A percentile compares a stretch with the other conserved stretches of the same genome.
Evolutionary conservation across 2,329 filamentous ascomycete species (phyloP).

Genomic region (Phialemoniopsis sp.): DNA sequence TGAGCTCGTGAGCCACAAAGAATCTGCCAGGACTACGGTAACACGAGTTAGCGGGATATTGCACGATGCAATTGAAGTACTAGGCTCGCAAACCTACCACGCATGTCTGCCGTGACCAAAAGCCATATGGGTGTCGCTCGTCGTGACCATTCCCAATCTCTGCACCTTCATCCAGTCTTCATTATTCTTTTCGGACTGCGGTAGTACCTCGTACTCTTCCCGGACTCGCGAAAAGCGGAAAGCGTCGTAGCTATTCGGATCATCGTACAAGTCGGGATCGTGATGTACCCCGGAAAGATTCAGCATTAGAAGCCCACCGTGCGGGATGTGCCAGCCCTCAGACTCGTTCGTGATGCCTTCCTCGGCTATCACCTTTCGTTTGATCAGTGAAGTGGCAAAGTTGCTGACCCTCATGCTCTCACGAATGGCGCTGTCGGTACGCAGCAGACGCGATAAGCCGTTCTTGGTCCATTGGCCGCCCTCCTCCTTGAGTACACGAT

Average conservation of each 20-base stretch:
- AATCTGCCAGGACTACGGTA: slow-evolving; percentile 44
- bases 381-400: slow-evolving; percentile 39
- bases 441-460: slow-evolving; percentile 33
- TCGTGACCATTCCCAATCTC: slow-evolving; percentile 48
- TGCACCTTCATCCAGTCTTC: slow-evolving; percentile 27
- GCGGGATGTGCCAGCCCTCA: slow-evolving; percentile 40
- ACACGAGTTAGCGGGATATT: background rate
- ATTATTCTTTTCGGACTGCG: slow-evolving; percentile 17
- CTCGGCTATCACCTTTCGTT: slow-evolving; percentile 37
- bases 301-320: slow-evolving; percentile 36
- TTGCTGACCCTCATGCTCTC: slow-evolving; percentile 47
- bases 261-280: slow-evolving; percentile 37
- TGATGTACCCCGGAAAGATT: slow-evolving; percentile 40
- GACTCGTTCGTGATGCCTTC: slow-evolving; percentile 28
- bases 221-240: slow-evolving; percentile 41
- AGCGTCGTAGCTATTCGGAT: slow-evolving; percentile 39
- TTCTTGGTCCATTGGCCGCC: slow-evolving; percentile 40
- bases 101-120: slow-evolving; percentile 57
- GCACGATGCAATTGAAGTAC: background rate
- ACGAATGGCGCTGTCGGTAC: slow-evolving; percentile 47
- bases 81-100: slow-evolving; percentile 25
- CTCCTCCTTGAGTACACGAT: slow-evolving; percentile 23
- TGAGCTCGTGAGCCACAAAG: slow-evolving; percentile 51
- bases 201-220: slow-evolving; percentile 27
- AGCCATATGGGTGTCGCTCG: slow-evolving; percentile 42